Percentiles rank a stretch among this genome's conserved stretches.
Conservation (phyloP, 2,329 filamentous ascomycete species). For the Tolypocladium tropicale region DNA sequence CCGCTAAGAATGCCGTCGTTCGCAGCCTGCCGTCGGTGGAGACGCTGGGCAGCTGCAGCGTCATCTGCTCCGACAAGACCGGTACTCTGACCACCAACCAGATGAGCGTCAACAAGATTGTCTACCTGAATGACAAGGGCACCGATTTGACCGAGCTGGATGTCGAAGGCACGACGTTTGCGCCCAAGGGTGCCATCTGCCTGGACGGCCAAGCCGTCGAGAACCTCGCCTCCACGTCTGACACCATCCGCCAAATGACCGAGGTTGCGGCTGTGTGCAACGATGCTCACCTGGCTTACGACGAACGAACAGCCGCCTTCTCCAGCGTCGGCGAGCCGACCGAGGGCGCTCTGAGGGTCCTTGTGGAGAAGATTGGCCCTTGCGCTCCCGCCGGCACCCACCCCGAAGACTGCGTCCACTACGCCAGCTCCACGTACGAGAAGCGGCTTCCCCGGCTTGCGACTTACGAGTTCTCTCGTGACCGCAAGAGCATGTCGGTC, state of each 20-base stretch:
- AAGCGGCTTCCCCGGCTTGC: conserved; percentile 62
- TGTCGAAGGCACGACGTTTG: conserved; percentile 87
- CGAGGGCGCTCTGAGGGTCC: conserved; percentile 80
- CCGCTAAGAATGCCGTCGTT: conserved; percentile 94
- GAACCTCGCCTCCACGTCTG: conserved; percentile 60
- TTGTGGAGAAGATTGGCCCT: conserved; percentile 92
- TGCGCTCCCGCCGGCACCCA: conserved; percentile 46
- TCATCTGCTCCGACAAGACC: conserved; percentile 99
- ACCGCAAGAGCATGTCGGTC: conserved; percentile 99
- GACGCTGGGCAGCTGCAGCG: conserved; percentile 95
- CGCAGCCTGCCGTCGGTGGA: conserved; percentile 94
- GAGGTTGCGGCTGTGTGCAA: conserved; percentile 75
- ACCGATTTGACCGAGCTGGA: conserved; percentile 73
- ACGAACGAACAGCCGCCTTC: conserved; percentile 63
- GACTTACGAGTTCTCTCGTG: conserved; percentile 93
- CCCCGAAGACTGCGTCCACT: conserved; percentile 61
- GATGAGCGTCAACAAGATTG: conserved; percentile 94
- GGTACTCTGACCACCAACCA: conserved; percentile 97
- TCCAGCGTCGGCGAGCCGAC: conserved; percentile 88
- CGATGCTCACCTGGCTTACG: conserved; percentile 73
- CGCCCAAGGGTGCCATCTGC: conserved; percentile 67
- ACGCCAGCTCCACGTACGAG: conserved; percentile 79
- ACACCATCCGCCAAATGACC: conserved; percentile 69
- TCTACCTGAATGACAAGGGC: conserved; percentile 68
- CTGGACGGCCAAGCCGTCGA: conserved; percentile 57